These are phyloP conservation scores for Naegleria gruberi DNA, from an alignment of 208 protist genomes.

Conservation along the genomic window DNA sequence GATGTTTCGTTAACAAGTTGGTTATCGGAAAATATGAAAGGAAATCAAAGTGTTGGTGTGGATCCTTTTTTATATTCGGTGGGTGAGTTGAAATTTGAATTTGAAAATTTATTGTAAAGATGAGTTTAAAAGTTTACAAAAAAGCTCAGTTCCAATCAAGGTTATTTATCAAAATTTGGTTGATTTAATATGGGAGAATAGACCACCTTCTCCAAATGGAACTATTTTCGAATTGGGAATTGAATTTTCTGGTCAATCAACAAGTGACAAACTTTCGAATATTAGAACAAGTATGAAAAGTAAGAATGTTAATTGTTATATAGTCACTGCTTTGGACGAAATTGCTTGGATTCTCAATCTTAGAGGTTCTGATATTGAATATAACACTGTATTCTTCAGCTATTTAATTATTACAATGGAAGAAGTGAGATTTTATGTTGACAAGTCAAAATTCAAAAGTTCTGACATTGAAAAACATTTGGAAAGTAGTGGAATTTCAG, in stretches of 20 bases:
- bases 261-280: constrained; percentile 48
- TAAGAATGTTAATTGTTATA: constrained; percentile 52
- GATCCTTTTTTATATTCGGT: constrained; percentile 48
- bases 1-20: constrained; percentile 25
- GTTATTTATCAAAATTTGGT: constrained; percentile 11
- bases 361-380: constrained; percentile 64
- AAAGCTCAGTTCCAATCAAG: not conserved
- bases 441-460: not conserved
- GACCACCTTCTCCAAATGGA: constrained; percentile 16
- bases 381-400: constrained; percentile 77
- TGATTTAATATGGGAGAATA: constrained; percentile 18
- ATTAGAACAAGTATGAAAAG: constrained; percentile 49
- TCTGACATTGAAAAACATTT: not conserved
- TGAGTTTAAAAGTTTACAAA: not conserved
- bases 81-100: constrained; percentile 50
- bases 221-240: constrained; percentile 52
- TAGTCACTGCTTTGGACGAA: constrained; percentile 77
- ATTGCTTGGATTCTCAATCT: constrained; percentile 82
- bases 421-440: constrained; percentile 38
- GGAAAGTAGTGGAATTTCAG: not conserved
- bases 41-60: constrained; percentile 28
- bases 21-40: not conserved
- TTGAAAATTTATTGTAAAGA: not conserved
- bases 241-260: constrained; percentile 58
- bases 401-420: constrained; percentile 58